These are phyloP conservation scores for Carex parvula DNA, from an alignment of 176 grass and related monocot genomes.

Conservation along the genomic window DNA sequence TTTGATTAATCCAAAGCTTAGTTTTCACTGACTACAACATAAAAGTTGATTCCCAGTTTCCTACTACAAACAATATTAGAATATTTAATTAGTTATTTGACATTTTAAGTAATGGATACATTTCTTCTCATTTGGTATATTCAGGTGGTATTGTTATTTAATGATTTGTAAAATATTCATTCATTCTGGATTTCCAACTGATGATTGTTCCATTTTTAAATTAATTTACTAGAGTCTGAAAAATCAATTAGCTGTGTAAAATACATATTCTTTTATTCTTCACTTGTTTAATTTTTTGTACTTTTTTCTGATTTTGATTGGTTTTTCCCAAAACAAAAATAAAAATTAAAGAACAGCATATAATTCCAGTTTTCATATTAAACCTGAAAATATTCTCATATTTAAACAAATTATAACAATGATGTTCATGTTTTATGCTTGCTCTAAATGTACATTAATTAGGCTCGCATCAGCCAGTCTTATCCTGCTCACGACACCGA, in stretches of 20 bases:
- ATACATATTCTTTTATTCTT: neutral
- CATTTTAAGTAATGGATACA: neutral
- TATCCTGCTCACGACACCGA: constrained; percentile 76
- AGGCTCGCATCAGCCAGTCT: constrained; percentile 67
- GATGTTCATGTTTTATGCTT: neutral
- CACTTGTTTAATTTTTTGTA: neutral
- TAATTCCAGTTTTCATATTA: neutral
- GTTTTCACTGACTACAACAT: neutral
- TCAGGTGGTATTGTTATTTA: neutral
- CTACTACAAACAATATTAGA: neutral
- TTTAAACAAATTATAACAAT: neutral
- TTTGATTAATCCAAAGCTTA: neutral
- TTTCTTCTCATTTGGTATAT: neutral
- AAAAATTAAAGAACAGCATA: neutral
- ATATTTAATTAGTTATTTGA: neutral
- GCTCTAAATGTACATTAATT: neutral
- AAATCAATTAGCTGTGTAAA: neutral
- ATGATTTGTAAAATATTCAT: neutral
- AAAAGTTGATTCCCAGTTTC: neutral
- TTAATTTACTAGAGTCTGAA: neutral
- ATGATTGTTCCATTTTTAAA: neutral
- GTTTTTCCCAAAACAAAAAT: neutral
- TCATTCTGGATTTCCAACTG: neutral
- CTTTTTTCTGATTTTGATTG: neutral
- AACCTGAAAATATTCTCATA: neutral